Conservation (phyloP, 2,329 filamentous ascomycete genomes). For the Akanthomyces muscarius region DNA sequence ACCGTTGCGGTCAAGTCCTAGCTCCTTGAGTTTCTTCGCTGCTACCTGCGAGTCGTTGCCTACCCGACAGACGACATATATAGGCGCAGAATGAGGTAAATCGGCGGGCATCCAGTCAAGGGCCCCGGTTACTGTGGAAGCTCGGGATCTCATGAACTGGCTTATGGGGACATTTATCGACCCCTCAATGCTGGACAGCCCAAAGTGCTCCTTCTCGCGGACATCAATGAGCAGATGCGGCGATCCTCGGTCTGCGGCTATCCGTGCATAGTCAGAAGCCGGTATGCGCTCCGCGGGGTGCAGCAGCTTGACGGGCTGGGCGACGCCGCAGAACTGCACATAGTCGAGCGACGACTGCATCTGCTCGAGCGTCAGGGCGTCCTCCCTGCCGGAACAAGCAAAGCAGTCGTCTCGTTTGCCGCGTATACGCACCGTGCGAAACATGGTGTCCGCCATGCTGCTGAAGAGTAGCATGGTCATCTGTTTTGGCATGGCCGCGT, state of each 20-base stretch:
- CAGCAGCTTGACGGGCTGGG: slow-evolving; percentile 52
- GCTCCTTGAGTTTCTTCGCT: slow-evolving; percentile 59
- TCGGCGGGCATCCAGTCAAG: slow-evolving; percentile 37
- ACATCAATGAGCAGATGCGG: slow-evolving; percentile 71
- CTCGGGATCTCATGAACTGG: slow-evolving; percentile 49
- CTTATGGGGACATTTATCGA: slow-evolving; percentile 65
- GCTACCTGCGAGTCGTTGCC: slow-evolving; percentile 77
- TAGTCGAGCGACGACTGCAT: slow-evolving; percentile 71
- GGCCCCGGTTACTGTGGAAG: slow-evolving; percentile 21
- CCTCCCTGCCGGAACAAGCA: slow-evolving; percentile 64
- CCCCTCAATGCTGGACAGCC: slow-evolving; percentile 70
- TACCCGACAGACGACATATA: slow-evolving; percentile 69
- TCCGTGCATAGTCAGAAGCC: slow-evolving; percentile 53
- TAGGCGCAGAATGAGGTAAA: slow-evolving; percentile 43
- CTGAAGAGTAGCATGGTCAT: slow-evolving; percentile 46
- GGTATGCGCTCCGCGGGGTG: slow-evolving; percentile 63
- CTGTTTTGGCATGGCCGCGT: slow-evolving; percentile 24
- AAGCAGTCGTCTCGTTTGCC: slow-evolving; percentile 66
- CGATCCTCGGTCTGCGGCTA: slow-evolving; percentile 17
- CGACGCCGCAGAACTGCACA: slow-evolving; percentile 74
- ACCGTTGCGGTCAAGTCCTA: slow-evolving; percentile 49
- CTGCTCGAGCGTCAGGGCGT: slow-evolving; percentile 55
- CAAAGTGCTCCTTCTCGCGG: slow-evolving; percentile 78
- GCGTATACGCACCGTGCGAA: slow-evolving; percentile 73
- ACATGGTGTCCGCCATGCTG: slow-evolving; percentile 43